phyloP scores from a whole-genome alignment of 2,329 filamentous ascomycete genomes.

The Ophiocordyceps unilateralis region DNA sequence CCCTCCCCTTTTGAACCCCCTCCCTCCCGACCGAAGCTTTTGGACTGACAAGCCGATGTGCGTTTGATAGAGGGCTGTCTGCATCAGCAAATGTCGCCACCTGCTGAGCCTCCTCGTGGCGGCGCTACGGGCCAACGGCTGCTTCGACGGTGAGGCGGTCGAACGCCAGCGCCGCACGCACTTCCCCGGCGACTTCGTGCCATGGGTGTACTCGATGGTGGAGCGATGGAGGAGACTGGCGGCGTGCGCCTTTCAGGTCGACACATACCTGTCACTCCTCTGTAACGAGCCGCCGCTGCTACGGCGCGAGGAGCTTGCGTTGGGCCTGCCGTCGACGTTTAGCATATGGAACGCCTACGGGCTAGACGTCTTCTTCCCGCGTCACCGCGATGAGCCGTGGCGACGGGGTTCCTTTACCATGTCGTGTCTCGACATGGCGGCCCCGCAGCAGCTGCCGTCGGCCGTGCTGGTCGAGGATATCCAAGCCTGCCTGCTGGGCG shows the following conservation, averaged over 20 bases:
- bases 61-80: slow-evolving; percentile 11
- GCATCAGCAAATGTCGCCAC: slow-evolving; percentile 14
- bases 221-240: slow-evolving; percentile 21
- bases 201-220: slow-evolving; percentile 13
- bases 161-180: slow-evolving; percentile 17
- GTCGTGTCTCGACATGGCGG: slow-evolving; percentile 11
- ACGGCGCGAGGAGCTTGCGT: slow-evolving; percentile 19
- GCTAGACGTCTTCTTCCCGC: slow-evolving; percentile 17
- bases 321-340: slow-evolving; percentile 15
- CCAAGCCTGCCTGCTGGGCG: slow-evolving; percentile 14
- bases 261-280: slow-evolving; percentile 17
- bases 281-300: slow-evolving; percentile 15
- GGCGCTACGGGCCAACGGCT: slow-evolving; percentile 16
- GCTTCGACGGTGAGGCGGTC: slow-evolving; percentile 17
- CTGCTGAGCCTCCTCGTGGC: slow-evolving; percentile 17
- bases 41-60: neutral
- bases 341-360: slow-evolving; percentile 20
- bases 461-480: slow-evolving; percentile 17
- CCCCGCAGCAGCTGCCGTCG: slow-evolving; percentile 10
- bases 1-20: neutral
- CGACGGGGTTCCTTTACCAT: slow-evolving; percentile 13
- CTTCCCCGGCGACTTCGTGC: slow-evolving; percentile 19
- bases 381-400: slow-evolving; percentile 14
- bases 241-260: slow-evolving; percentile 18
- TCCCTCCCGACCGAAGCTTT: neutral